Percentiles rank a stretch among this genome's conserved stretches.
Evolutionary conservation across 2,329 filamentous ascomycete species (phyloP).

Genomic region (Ceratocystis smalleyi): DNA sequence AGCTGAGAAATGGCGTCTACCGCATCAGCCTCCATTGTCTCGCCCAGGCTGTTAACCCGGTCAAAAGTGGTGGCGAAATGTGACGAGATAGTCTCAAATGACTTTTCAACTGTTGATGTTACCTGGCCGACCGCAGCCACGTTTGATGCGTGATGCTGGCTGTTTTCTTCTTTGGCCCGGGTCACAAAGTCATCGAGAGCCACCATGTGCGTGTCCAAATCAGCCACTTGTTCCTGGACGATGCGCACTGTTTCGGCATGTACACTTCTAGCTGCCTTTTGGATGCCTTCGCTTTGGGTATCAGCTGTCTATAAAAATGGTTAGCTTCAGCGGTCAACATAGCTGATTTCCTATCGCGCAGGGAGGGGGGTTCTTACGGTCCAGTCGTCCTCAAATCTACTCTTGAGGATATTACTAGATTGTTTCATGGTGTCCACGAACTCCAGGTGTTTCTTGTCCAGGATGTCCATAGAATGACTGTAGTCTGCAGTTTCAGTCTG

Average conservation of each 20-base stretch:
- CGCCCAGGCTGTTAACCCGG: slow-evolving; percentile 51
- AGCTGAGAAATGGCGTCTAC: slow-evolving; percentile 43
- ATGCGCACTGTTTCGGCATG: slow-evolving; percentile 82
- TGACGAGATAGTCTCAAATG: slow-evolving; percentile 51
- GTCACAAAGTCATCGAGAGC: slow-evolving; percentile 82
- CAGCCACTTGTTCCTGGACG: slow-evolving; percentile 74
- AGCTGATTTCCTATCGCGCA: too few relatives aligned
- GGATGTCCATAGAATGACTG: slow-evolving; percentile 54
- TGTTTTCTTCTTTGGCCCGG: slow-evolving; percentile 66
- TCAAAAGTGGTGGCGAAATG: slow-evolving; percentile 55
- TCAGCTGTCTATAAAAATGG: slow-evolving; percentile 44
- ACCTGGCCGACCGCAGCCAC: slow-evolving; percentile 49
- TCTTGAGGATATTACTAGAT: slow-evolving; percentile 65
- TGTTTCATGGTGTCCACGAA: slow-evolving; percentile 56
- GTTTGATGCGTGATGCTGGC: slow-evolving; percentile 57
- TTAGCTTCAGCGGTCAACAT: slow-evolving; percentile 19
- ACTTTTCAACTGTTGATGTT: slow-evolving; percentile 52
- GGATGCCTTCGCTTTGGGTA: slow-evolving; percentile 67
- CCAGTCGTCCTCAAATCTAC: slow-evolving; percentile 75
- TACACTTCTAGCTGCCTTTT: slow-evolving; percentile 67
- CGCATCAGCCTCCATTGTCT: slow-evolving; percentile 49
- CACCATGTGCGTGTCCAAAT: slow-evolving; percentile 77
- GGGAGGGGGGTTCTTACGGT: slow-evolving; percentile 35
- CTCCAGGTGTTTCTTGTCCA: slow-evolving; percentile 52
- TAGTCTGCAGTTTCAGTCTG: slow-evolving; percentile 52